These are phyloP conservation scores for Aspergillus sp. DNA, from an alignment of 2,329 filamentous ascomycete genomes.

Conservation along the genomic window DNA sequence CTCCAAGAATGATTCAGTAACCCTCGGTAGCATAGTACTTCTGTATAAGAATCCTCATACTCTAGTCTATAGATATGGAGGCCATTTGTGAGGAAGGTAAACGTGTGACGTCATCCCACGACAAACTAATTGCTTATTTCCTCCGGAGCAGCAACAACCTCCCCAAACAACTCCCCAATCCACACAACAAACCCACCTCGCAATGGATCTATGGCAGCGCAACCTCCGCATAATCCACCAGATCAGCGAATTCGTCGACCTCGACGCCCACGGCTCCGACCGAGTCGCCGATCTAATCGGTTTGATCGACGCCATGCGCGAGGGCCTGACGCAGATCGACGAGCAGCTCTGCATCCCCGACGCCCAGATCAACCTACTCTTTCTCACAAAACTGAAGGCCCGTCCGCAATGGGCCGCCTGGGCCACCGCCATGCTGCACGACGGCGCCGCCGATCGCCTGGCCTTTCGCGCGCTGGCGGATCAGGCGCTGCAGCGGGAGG, in stretches of 20 bases:
- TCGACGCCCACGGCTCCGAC: constrained; percentile 24
- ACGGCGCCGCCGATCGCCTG: constrained; percentile 18
- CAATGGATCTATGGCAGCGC: constrained; percentile 25
- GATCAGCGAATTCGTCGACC: constrained; percentile 27
- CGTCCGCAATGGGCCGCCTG: constrained; percentile 26
- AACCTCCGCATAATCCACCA: constrained; percentile 28
- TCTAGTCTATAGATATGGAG: no score
- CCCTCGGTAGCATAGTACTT: no score
- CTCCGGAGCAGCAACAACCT: no score
- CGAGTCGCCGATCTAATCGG: constrained; percentile 25
- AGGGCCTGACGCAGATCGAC: constrained; percentile 26
- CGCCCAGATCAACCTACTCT: constrained; percentile 24
- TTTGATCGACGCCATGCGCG: constrained; percentile 27
- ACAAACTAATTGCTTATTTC: no score
- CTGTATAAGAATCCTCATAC: no score
- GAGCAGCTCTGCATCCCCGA: constrained; percentile 24
- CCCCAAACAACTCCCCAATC: no score
- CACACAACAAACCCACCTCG: neutral
- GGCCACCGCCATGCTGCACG: constrained; percentile 24
- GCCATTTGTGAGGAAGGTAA: no score
- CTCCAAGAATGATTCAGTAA: no score
- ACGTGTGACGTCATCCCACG: no score
- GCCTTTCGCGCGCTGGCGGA: constrained; percentile 23
- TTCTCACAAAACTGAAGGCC: constrained; percentile 25
- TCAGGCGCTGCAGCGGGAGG: constrained; percentile 22